Evolutionary conservation across 2,329 filamentous ascomycete species (phyloP), one percentile per base, ranked within the genome.

Genomic region (Alternaria dauci): DNA sequence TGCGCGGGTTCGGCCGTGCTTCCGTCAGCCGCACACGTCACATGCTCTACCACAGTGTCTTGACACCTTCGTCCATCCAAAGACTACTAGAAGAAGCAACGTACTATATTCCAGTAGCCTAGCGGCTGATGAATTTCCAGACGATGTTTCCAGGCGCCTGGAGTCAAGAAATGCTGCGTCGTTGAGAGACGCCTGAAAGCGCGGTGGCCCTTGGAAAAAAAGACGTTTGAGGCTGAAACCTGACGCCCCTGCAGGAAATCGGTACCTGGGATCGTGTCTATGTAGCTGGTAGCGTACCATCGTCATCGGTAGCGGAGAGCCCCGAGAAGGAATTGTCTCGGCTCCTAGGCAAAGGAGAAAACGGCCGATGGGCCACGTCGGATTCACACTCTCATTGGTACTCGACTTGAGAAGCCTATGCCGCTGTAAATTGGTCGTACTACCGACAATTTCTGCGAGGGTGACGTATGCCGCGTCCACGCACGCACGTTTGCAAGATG

Each of bases 151-250:
- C 39, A 57, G 28, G 16, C 47, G 47, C 55, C 39, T 30, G 42
- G 52, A 55, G 23, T 32, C 30, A 46, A 34, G 32, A 32, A 9
- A 39, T 26, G 20, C 32, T 42, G 39, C 39, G 20, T 25, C 20
- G 20, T 42, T 34, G 43, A 25, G 26, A 25, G 20, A 32, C 16
- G 55, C 23, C 20, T 52, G 28, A 41, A 20, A n/a, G 38, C 16
- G 36, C 23, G 55, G 42, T 42, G 46, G 30, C 46, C 38, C 11
- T 50, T 14, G 14, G 38, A 25, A 48, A 46, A 38, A 48, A 46
- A 60, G 38, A 51, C 53, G 58, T 60, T 52, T 60, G 58, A 56
- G 53, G 46, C 53, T 60, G 58, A 60, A 60, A 60, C 58, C 34
- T n/a, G n/a, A 43, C 26, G 23, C 26, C 50, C 25, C 42, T 38